A percentile compares a stretch with the other conserved stretches of the same genome.
These are phyloP conservation scores for Ophiognomonia clavigignenti-juglandacearum DNA, from an alignment of 2,329 filamentous ascomycete species.

Conservation along the genomic window DNA sequence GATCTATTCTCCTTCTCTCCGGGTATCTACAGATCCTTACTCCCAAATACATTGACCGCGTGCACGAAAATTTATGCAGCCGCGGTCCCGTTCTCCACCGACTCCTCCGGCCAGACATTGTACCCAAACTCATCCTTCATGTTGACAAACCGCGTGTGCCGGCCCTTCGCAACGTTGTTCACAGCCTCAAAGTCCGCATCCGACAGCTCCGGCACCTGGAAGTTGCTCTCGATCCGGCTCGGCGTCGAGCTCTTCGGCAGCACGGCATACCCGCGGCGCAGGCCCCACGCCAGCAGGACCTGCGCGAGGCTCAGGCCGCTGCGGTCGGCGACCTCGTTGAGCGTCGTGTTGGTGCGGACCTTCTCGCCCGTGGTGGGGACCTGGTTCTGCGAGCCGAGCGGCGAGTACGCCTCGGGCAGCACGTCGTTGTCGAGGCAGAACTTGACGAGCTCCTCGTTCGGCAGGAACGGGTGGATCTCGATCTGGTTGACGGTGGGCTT, in stretches of 20 bases:
- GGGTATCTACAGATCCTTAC: too few species aligned
- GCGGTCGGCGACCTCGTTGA: slow-evolving; percentile 54
- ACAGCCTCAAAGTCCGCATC: slow-evolving; percentile 57
- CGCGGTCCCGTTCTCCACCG: slow-evolving; percentile 10
- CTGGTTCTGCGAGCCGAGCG: slow-evolving; percentile 62
- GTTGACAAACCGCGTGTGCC: slow-evolving; percentile 70
- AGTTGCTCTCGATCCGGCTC: slow-evolving; percentile 62
- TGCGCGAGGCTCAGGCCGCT: slow-evolving; percentile 55
- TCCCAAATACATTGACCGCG: too few species aligned
- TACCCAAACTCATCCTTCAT: slow-evolving; percentile 80
- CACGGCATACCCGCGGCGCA: slow-evolving; percentile 61
- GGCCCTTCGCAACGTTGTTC: slow-evolving; percentile 58
- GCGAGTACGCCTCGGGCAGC: slow-evolving; percentile 45
- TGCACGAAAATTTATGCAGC: too few species aligned
- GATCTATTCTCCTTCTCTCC: too few species aligned
- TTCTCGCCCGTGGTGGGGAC: slow-evolving; percentile 65
- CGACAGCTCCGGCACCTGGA: slow-evolving; percentile 48
- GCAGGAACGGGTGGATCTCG: slow-evolving; percentile 42
- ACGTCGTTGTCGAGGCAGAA: slow-evolving; percentile 50
- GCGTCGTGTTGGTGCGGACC: slow-evolving; percentile 52
- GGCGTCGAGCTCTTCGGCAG: slow-evolving; percentile 67
- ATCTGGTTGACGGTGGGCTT: slow-evolving; percentile 48
- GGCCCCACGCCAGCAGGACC: slow-evolving; percentile 60
- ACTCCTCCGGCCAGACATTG: slow-evolving; percentile 62
- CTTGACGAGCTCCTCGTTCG: slow-evolving; percentile 43